Evolutionary conservation across 2,329 filamentous ascomycete genomes (phyloP).

Genomic region (Ascochyta lentis): DNA sequence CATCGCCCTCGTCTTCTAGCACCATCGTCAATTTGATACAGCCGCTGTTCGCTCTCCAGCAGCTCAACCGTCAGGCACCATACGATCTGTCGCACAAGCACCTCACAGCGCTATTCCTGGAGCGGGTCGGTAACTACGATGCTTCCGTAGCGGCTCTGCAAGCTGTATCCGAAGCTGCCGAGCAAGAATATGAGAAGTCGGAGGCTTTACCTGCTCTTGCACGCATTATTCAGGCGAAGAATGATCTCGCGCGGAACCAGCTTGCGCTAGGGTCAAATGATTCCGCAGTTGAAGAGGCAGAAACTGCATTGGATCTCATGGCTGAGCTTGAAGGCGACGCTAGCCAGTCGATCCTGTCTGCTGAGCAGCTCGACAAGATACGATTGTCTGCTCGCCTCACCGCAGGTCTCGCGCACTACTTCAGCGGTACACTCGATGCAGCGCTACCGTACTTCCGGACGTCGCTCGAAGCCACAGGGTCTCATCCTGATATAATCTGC

Average conservation of each 20-base stretch:
- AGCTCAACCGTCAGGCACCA: conserved; percentile 75
- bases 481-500: conserved; percentile 83
- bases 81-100: conserved; percentile 77
- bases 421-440: conserved; percentile 67
- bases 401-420: conserved; percentile 82
- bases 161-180: conserved; percentile 71
- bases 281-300: conserved; percentile 78
- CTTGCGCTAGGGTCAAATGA: conserved; percentile 72
- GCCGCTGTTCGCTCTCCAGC: conserved; percentile 85
- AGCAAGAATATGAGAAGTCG: conserved; percentile 82
- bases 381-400: conserved; percentile 86
- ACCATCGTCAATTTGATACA: conserved; percentile 72
- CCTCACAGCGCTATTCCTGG: conserved; percentile 79
- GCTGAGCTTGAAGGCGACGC: conserved; percentile 65
- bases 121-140: conserved; percentile 74
- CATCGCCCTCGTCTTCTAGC: conserved; percentile 59
- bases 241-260: conserved; percentile 84
- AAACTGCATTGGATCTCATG: conserved; percentile 79
- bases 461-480: conserved; percentile 77
- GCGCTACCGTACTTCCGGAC: conserved; percentile 81
- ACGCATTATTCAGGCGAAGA: conserved; percentile 80
- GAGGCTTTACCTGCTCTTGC: conserved; percentile 78
- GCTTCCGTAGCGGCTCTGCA: conserved; percentile 70
- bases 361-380: conserved; percentile 70
- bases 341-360: conserved; percentile 62